Conservation (phyloP, 352 stramenopile species). For the Phytophthora sp. region DNA sequence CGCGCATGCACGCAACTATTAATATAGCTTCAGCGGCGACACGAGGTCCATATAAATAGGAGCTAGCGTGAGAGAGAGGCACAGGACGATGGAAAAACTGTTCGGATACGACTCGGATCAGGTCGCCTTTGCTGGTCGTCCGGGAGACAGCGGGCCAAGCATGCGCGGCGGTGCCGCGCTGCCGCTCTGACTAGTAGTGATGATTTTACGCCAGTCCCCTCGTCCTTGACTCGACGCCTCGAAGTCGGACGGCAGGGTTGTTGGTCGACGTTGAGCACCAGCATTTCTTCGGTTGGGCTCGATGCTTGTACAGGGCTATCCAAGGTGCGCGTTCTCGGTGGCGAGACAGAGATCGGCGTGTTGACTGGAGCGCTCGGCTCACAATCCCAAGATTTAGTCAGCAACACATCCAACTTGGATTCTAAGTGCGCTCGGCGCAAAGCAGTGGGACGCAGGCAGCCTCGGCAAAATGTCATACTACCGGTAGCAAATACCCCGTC, state of each 20-base stretch:
- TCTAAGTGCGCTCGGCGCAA: conserved; percentile 4
- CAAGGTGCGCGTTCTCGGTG: conserved; percentile 7
- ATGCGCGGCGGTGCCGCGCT: conserved; percentile 7
- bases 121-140: conserved; percentile 11
- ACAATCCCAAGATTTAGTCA: conserved; percentile 31
- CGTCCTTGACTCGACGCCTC: too few species aligned
- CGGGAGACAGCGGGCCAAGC: conserved; percentile 9
- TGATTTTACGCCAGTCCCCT: not conserved
- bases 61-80: not conserved
- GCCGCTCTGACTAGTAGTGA: not conserved
- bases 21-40: too few species aligned
- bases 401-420: too few species aligned
- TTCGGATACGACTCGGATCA: conserved; percentile 8
- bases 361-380: conserved; percentile 10
- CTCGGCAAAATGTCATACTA: too few species aligned
- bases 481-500: too few species aligned
- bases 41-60: not conserved
- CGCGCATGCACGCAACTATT: not conserved
- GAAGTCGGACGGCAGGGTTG: too few species aligned
- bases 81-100: not conserved
- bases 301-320: conserved; percentile 11
- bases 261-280: not conserved
- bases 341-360: conserved; percentile 15
- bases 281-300: conserved; percentile 10
- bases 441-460: too few species aligned